These are phyloP conservation scores for Grammothele lineata DNA, from an alignment of 768 basidiomycete species.

Conservation along the genomic window DNA sequence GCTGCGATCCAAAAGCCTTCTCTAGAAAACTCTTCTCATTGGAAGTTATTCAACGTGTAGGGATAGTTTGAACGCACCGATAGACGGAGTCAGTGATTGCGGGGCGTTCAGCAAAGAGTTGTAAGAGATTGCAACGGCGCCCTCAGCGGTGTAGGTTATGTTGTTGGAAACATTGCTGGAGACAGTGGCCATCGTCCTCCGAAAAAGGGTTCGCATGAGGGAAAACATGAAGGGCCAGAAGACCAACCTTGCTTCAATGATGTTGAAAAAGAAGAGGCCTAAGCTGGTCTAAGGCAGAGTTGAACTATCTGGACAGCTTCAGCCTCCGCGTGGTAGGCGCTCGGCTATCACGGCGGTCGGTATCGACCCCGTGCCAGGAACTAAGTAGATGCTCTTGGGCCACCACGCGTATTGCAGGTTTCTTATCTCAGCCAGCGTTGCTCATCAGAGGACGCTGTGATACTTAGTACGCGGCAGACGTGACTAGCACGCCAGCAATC, in stretches of 20 bases:
- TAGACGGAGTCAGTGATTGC: conserved; percentile 48
- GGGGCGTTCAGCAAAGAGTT: conserved; percentile 50
- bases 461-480: too few relatives aligned
- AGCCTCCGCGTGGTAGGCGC: too few relatives aligned
- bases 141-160: conserved; percentile 38
- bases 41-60: background rate
- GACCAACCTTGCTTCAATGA: background rate
- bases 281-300: too few relatives aligned
- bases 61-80: conserved; percentile 41
- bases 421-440: too few relatives aligned
- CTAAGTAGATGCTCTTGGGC: too few relatives aligned
- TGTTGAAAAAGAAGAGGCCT: too few relatives aligned
- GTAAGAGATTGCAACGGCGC: conserved; percentile 63
- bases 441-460: too few relatives aligned
- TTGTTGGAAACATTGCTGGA: conserved; percentile 9
- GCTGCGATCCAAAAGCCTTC: conserved; percentile 78
- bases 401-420: too few relatives aligned
- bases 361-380: too few relatives aligned
- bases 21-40: conserved; percentile 48
- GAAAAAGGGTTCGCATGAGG: background rate
- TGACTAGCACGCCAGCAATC: too few relatives aligned
- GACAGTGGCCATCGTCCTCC: conserved; percentile 12
- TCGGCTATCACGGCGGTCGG: too few relatives aligned
- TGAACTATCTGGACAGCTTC: too few relatives aligned
- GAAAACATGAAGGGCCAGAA: background rate